Evolutionary conservation across 78 protist genomes (phyloP), one percentile per base, ranked within the genome.

Genomic region (Dictyostelium capitatum): DNA sequence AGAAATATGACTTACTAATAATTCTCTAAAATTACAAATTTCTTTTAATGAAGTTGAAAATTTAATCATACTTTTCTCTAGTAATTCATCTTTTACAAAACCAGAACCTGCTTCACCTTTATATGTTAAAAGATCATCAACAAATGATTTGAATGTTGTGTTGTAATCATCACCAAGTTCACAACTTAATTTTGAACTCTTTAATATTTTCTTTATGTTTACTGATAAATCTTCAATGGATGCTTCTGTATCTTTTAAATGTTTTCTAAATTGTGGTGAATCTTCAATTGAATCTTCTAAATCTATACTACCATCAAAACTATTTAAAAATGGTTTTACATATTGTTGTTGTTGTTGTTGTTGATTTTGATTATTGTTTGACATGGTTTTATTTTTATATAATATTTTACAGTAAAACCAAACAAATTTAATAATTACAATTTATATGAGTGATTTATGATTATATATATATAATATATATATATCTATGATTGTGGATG

Each of bases 201-300:
- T 87, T 25, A 87, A 43, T 32, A 87, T 47, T 70, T 87, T 87
- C 53, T 87, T 87, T 10, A 87, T 87, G 14, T 77, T 77, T 10
- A 5, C 8, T 20, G 62, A 51, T 20, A 87, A 28, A 15, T 87
- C 92, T 20, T 87, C 92, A n/a, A 87, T 87, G 25, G 53, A 77
- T 5, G 46, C 77, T 48, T 87, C 92, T 4, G 82, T 87, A 50
- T 87, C 92, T 77, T 87, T 87, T 9, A 87, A 9, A 57, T 87
- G 92, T 46, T 87, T 87, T 77, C 83, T 74, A 47, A 87, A 87
- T 30, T 77, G 92, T 6, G 92, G 92, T 20, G 92, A 87, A 64
- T 87, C 92, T 46, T 87, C 92, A 10, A 87, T 43, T 1, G 92
- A 54, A 6, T 87, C 92, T 41, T 47, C 28, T 47, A 87, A 77